Evolutionary conservation across 202 grass and related monocot species (phyloP).

Genomic region (Schoenoplectus tabernaemontani): DNA sequence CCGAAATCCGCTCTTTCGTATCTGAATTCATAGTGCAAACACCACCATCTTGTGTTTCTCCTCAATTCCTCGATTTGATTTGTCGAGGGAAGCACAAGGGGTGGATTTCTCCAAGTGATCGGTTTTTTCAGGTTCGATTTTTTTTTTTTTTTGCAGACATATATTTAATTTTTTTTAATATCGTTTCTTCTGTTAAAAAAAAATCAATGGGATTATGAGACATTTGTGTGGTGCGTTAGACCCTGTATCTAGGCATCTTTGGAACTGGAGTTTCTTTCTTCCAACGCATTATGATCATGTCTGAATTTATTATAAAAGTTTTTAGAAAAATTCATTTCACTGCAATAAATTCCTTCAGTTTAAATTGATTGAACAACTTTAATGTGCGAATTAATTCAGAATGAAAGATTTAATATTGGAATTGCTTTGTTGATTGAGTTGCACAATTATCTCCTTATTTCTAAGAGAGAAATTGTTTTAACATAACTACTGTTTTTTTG

Average conservation of each 20-base stretch:
- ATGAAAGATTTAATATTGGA: neutral
- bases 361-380: neutral
- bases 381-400: neutral
- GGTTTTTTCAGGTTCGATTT: slow-evolving; percentile 15
- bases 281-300: neutral
- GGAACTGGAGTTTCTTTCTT: neutral
- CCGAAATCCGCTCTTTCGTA: neutral
- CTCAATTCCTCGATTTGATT: slow-evolving; percentile 17
- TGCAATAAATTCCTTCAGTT: neutral
- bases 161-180: neutral
- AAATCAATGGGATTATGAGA: neutral
- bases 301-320: neutral
- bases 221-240: neutral
- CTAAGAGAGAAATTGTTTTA: neutral
- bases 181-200: neutral
- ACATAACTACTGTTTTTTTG: neutral
- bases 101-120: slow-evolving; percentile 7
- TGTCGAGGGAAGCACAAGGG: slow-evolving; percentile 19
- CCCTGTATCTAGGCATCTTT: neutral
- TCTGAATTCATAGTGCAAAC: neutral
- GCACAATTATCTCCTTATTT: neutral
- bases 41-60: slow-evolving; percentile 25
- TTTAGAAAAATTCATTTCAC: neutral
- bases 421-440: neutral
- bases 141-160: neutral